Evolutionary conservation across 2,329 filamentous ascomycete genomes (phyloP).

Genomic region (Alternaria triticimaculans): DNA sequence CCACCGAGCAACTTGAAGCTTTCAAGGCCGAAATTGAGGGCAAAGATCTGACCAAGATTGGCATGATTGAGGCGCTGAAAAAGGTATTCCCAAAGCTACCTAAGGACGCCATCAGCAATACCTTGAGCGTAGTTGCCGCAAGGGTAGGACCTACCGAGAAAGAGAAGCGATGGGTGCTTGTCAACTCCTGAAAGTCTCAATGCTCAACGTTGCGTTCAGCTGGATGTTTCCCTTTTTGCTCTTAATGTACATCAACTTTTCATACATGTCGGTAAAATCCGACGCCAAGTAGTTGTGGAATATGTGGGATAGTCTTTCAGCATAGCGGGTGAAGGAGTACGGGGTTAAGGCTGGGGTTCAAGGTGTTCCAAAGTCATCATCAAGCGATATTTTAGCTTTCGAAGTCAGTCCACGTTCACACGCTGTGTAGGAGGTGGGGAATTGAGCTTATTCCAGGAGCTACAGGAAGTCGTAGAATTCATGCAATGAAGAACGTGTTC

Average conservation of each 20-base stretch:
- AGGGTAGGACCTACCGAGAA: conserved; percentile 66
- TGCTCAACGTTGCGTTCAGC: background rate
- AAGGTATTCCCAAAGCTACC: conserved; percentile 75
- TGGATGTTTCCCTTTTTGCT: background rate
- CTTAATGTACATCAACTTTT: background rate
- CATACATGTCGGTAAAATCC: background rate
- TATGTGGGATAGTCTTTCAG: background rate
- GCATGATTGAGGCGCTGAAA: conserved; percentile 76
- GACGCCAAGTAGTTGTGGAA: background rate
- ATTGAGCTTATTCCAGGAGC: background rate
- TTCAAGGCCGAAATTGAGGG: conserved; percentile 76
- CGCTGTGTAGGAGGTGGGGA: background rate
- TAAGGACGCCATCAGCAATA: conserved; percentile 74
- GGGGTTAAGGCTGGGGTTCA: background rate
- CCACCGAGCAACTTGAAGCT: conserved; percentile 65
- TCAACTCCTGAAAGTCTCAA: conserved; percentile 22
- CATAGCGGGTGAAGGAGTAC: background rate
- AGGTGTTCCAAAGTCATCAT: background rate
- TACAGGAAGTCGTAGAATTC: background rate
- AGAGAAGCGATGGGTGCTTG: conserved; percentile 68
- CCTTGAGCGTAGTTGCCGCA: conserved; percentile 69
- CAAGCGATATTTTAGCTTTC: background rate
- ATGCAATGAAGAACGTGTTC: background rate
- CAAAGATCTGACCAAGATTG: conserved; percentile 75
- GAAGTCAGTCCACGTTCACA: background rate